Evolutionary conservation across 75 land plant genomes (phyloP), one percentile per base, ranked within the genome.

Genomic region (Cupressus sempervirens): DNA sequence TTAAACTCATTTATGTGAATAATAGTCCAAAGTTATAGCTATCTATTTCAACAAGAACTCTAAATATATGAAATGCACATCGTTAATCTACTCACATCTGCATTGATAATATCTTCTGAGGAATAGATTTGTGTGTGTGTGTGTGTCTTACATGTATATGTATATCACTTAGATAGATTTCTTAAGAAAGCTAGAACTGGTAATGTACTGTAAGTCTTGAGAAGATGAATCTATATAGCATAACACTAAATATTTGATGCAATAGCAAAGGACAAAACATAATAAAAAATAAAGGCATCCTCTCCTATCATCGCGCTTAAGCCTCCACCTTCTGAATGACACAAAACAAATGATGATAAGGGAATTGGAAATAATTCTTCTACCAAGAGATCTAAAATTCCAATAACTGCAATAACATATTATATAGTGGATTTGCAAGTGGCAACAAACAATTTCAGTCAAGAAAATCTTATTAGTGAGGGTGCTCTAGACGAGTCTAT

Each of bases 371-470:
- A 86, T 82, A 91, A 82, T 81, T 92, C 92, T 84, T 83, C 96
- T 50, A 18, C 76, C 46, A 94, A 88, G 83, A 92, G 87, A 86
- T 77, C 86, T 10, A 95, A 91, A 85, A 81, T 87, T 20, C 94
- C 93, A 15, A 87, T 94, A 52, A 88, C 96, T 86, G 98, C 98
- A 76, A 87, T 92, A 56, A 72, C 92, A 35, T 97, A 91, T 85
- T 94, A 96, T 41, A 94, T 97, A 84, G 95, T 98, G 72, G 90
- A 92, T 79, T 93, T 95, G 65, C 98, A 97, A 77, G 65, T 88
- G 40, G 98, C 96, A 68, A 96, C 99, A 48, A 97, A 97, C 83
- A 93, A 95, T 88, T 97, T 96, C 87, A 92, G 92, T 76, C 98
- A 96, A 86, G 98, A 96, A 83, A 88, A 87, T 85, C 93, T 96